phyloP scores from a whole-genome alignment of 2,329 filamentous ascomycete species.

The Gaeumannomyces tritici region DNA sequence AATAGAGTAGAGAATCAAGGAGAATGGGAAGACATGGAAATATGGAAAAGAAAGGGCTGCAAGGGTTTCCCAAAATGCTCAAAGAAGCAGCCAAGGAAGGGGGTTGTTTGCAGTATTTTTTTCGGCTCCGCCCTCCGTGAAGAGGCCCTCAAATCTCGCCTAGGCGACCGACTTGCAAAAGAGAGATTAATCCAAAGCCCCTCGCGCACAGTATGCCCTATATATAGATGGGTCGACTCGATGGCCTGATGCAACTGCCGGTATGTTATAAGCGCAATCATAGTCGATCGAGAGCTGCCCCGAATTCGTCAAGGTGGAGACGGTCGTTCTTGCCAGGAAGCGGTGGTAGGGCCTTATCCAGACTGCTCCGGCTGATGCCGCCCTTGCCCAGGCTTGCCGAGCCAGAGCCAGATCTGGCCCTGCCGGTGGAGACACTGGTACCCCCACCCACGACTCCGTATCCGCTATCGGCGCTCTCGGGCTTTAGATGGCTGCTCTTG shows the following conservation, averaged over 20 bases:
- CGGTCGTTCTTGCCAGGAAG: slow-evolving; percentile 27
- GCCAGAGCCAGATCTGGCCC: slow-evolving; percentile 12
- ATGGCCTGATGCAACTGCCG: neutral
- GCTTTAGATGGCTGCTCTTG: slow-evolving; percentile 27
- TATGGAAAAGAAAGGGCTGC: neutral
- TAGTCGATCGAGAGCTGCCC: neutral
- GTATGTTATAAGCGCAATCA: neutral
- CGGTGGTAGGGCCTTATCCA: slow-evolving; percentile 52
- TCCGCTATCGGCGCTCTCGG: slow-evolving; percentile 37
- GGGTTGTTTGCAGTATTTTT: neutral
- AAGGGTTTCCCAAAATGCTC: neutral
- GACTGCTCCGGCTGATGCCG: slow-evolving; percentile 42
- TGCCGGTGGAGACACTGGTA: slow-evolving; percentile 9
- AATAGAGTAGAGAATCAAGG: slow-evolving; percentile 7
- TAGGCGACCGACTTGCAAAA: neutral
- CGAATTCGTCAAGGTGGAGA: neutral
- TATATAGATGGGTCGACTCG: neutral
- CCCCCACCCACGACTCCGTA: slow-evolving; percentile 25
- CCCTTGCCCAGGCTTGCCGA: slow-evolving; percentile 15
- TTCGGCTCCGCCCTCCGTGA: neutral
- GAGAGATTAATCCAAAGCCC: too few species aligned
- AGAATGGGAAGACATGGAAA: slow-evolving; percentile 7
- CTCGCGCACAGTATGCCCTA: neutral
- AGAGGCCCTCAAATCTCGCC: neutral
- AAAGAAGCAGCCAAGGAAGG: neutral